These are phyloP conservation scores for Aspergillus sp. DNA, from an alignment of 2,329 filamentous ascomycete genomes.

Conservation along the genomic window DNA sequence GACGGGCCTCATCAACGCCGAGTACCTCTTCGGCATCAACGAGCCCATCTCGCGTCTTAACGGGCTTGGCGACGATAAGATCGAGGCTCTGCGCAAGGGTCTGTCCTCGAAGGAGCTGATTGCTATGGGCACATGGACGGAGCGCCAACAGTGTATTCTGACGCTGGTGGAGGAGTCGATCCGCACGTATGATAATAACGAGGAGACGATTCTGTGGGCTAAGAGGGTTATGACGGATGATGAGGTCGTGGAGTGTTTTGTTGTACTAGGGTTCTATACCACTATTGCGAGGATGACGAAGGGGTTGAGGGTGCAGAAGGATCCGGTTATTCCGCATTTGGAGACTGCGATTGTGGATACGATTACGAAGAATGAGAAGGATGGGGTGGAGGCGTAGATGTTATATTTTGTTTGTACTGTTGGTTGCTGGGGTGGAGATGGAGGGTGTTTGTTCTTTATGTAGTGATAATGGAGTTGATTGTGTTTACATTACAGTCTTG, in stretches of 20 bases:
- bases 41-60: neutral
- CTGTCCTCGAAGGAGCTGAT: neutral
- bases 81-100: neutral
- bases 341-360: neutral
- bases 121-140: neutral
- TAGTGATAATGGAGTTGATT: too few species aligned
- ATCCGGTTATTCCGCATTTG: neutral
- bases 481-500: neutral
- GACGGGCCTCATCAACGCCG: neutral
- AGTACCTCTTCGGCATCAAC: neutral
- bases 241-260: neutral
- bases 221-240: neutral
- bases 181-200: neutral
- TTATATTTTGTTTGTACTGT: neutral
- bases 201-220: neutral
- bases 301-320: neutral
- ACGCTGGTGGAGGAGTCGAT: neutral
- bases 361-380: neutral
- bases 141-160: neutral
- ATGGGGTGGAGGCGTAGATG: neutral
- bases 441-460: neutral
- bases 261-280: neutral
- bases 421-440: neutral
- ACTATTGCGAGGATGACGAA: neutral
- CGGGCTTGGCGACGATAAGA: neutral